Conservation (phyloP, 345 rosid genomes). For the Hirschfeldia incana region DNA sequence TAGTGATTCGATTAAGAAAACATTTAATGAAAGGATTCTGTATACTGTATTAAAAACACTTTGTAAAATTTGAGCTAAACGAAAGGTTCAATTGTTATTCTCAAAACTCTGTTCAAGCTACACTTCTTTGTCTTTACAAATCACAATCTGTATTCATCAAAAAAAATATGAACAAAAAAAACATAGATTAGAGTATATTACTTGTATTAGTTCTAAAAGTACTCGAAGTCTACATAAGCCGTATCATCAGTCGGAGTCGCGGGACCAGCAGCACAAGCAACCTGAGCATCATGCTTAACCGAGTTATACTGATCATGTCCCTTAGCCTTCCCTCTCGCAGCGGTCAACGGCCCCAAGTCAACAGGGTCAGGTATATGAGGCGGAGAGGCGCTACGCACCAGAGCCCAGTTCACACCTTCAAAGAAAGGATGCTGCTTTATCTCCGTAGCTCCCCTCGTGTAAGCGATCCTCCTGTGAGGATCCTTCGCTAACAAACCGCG, state of each 20-base stretch:
- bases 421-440: constrained; percentile 91
- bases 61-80: background rate
- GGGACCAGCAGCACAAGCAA: constrained; percentile 39
- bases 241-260: constrained; percentile 41
- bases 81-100: background rate
- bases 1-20: background rate
- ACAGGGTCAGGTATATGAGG: constrained; percentile 86
- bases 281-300: constrained; percentile 21
- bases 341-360: constrained; percentile 58
- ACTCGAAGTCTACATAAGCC: constrained; percentile 64
- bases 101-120: background rate
- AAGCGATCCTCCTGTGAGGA: constrained; percentile 79
- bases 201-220: constrained; percentile 46
- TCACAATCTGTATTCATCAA: constrained; percentile 32
- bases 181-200: background rate
- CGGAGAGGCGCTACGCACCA: constrained; percentile 83
- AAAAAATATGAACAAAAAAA: constrained; percentile 34
- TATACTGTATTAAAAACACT: background rate
- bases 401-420: constrained; percentile 92
- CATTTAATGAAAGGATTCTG: background rate
- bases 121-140: background rate
- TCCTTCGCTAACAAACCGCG: constrained; percentile 78
- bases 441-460: constrained; percentile 92
- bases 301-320: constrained; percentile 29
- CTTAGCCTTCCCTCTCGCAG: constrained; percentile 44